A percentile compares a stretch with the other conserved stretches of the same genome.
Conservation (phyloP, 805 yeast species). For the Cyberlindnera xylosilytica region DNA sequence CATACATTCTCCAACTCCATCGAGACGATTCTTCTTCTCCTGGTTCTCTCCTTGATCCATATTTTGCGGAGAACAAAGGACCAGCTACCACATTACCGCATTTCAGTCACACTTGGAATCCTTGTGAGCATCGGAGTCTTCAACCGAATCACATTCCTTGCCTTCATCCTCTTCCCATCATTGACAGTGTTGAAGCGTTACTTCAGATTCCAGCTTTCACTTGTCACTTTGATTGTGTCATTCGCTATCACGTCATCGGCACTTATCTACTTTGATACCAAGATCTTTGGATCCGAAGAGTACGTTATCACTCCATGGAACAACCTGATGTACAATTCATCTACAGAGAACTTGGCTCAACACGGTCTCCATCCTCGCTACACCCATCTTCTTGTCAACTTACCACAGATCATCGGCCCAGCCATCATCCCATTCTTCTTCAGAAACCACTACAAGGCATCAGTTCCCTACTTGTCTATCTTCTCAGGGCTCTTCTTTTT, state of each 20-base stretch:
- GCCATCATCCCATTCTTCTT: slow-evolving; percentile 43
- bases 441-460: slow-evolving; percentile 30
- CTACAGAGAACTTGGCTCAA: slow-evolving; percentile 51
- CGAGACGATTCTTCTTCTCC: slow-evolving; percentile 51
- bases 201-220: slow-evolving; percentile 31
- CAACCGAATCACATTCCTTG: slow-evolving; percentile 81
- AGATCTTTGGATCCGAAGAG: slow-evolving; percentile 28
- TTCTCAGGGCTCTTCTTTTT: slow-evolving; percentile 59
- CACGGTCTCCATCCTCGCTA: slow-evolving; percentile 86
- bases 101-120: slow-evolving; percentile 39
- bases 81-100: slow-evolving; percentile 14
- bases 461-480: slow-evolving; percentile 58
- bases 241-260: slow-evolving; percentile 33
- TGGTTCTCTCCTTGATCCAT: slow-evolving; percentile 41
- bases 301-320: slow-evolving; percentile 68
- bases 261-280: slow-evolving; percentile 56
- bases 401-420: slow-evolving; percentile 86
- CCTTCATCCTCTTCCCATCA: slow-evolving; percentile 67
- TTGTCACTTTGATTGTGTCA: slow-evolving; percentile 34
- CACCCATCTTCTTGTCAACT: slow-evolving; percentile 69
- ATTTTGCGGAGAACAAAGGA: slow-evolving; percentile 22
- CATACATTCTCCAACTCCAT: slow-evolving; percentile 88
- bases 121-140: slow-evolving; percentile 67
- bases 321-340: slow-evolving; percentile 68
- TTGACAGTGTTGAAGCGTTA: slow-evolving; percentile 43